A percentile compares a stretch with the other conserved stretches of the same genome.
These are phyloP conservation scores for Chlamydomonas applanata DNA, from an alignment of 139 green algal species.

Conservation along the genomic window DNA sequence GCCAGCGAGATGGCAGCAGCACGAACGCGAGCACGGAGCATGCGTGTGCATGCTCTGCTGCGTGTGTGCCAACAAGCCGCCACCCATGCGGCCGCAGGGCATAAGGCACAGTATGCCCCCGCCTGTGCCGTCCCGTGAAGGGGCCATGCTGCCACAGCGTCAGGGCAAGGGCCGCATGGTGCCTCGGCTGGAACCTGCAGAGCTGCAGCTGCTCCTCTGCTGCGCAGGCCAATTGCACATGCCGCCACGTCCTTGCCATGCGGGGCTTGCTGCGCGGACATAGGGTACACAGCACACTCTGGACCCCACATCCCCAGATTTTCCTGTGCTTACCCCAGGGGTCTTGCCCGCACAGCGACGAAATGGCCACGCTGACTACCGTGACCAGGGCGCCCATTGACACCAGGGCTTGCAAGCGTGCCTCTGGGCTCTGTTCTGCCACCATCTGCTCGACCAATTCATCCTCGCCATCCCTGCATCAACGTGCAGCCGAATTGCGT, in stretches of 20 bases:
- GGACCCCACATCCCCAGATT: background rate
- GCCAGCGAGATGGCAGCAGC: too few relatives aligned
- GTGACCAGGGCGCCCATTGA: conserved; percentile 10
- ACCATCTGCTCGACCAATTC: conserved; percentile 29
- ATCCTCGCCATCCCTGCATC: conserved; percentile 15
- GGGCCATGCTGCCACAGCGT: too few relatives aligned
- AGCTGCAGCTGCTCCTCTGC: too few relatives aligned
- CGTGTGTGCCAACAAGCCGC: too few relatives aligned
- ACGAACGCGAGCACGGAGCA: too few relatives aligned
- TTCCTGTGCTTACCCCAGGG: conserved; percentile 25
- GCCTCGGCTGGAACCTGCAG: too few relatives aligned
- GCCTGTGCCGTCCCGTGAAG: too few relatives aligned
- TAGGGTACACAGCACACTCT: background rate
- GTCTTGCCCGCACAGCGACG: conserved; percentile 21
- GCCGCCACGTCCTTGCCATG: conserved; percentile 1
- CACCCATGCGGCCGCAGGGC: too few relatives aligned
- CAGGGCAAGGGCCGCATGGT: too few relatives aligned
- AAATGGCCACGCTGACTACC: conserved; percentile 11
- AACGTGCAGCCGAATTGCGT: background rate
- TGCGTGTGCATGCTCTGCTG: too few relatives aligned
- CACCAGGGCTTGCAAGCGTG: conserved; percentile 16
- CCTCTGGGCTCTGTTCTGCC: conserved; percentile 25
- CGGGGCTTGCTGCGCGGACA: background rate
- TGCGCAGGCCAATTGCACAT: too few relatives aligned
- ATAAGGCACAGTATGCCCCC: too few relatives aligned